A percentile compares a stretch with the other conserved stretches of the same genome.
These are phyloP conservation scores for Sphagnurus paluster DNA, from an alignment of 1,284 basidiomycete species.

Conservation along the genomic window DNA sequence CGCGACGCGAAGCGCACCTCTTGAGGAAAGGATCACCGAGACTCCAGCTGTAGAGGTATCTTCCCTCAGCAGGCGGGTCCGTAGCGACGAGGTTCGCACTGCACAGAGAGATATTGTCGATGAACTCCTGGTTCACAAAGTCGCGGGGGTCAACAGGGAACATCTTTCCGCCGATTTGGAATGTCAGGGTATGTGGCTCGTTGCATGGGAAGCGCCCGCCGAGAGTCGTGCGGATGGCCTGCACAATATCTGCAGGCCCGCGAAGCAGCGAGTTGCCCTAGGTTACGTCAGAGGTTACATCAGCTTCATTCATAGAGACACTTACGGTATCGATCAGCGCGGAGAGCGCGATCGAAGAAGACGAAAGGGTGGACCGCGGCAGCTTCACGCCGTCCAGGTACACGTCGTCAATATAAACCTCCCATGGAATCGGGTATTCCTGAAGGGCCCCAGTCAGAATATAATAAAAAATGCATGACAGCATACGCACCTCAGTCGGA, in stretches of 20 bases:
- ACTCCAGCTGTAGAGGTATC: constrained; percentile 52
- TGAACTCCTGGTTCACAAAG: constrained; percentile 46
- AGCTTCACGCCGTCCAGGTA: constrained; percentile 54
- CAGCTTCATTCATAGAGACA: constrained; percentile 1
- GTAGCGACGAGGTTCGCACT: constrained; percentile 53
- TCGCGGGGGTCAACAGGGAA: constrained; percentile 73
- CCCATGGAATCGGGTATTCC: constrained; percentile 50
- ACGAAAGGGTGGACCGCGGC: constrained; percentile 38
- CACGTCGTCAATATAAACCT: constrained; percentile 58
- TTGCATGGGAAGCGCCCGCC: constrained; percentile 44
- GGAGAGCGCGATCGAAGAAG: constrained; percentile 39
- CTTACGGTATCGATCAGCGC: constrained; percentile 55
- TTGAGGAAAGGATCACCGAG: constrained; percentile 55
- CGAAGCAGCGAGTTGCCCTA: constrained; percentile 59
- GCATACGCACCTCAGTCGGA: constrained; percentile 38
- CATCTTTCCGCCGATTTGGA: constrained; percentile 60
- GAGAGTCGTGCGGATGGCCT: constrained; percentile 38
- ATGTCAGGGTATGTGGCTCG: constrained; percentile 52
- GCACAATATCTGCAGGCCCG: constrained; percentile 54
- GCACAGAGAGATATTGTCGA: constrained; percentile 43
- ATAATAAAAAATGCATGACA: not conserved
- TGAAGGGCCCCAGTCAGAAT: constrained; percentile 8
- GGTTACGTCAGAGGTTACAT: not conserved
- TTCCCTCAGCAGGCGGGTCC: constrained; percentile 37
- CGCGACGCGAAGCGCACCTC: constrained; percentile 33